These are phyloP conservation scores for Xylaria venustula DNA, from an alignment of 495 filamentous ascomycete species.

Conservation along the genomic window DNA sequence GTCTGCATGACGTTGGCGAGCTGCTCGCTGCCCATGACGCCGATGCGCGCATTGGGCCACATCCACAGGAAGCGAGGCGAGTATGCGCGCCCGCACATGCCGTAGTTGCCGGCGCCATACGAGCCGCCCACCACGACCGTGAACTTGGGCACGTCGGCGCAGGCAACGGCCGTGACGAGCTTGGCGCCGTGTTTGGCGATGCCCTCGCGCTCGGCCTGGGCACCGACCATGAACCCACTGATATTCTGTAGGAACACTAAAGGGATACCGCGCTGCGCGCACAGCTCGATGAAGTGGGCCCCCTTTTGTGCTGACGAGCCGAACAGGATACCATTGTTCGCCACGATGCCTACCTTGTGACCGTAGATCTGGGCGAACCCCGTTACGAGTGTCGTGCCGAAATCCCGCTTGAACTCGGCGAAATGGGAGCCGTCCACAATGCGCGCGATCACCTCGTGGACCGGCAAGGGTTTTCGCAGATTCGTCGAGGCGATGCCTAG, in stretches of 20 bases:
- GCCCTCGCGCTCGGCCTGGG: conserved; percentile 86
- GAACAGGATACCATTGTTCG: conserved; percentile 98
- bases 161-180: conserved; percentile 92
- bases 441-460: conserved; percentile 88
- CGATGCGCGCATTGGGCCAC: conserved; percentile 95
- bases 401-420: conserved; percentile 91
- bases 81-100: conserved; percentile 90
- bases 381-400: conserved; percentile 86
- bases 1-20: conserved; percentile 91
- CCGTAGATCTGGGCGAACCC: conserved; percentile 91
- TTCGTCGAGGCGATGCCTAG: conserved; percentile 87
- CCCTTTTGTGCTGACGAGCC: conserved; percentile 88
- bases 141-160: conserved; percentile 94
- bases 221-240: conserved; percentile 95
- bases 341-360: conserved; percentile 87
- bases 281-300: conserved; percentile 98
- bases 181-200: conserved; percentile 99
- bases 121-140: conserved; percentile 90
- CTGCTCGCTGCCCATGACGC: conserved; percentile 96
- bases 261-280: conserved; percentile 83
- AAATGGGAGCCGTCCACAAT: conserved; percentile 91
- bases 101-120: conserved; percentile 74
- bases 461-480: conserved; percentile 76
- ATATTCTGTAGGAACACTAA: conserved; percentile 96
- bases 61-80: conserved; percentile 88